Base-by-base conservation (phyloP, 2,329 filamentous ascomycete genomes). In the Sclerotinia minor region DNA sequence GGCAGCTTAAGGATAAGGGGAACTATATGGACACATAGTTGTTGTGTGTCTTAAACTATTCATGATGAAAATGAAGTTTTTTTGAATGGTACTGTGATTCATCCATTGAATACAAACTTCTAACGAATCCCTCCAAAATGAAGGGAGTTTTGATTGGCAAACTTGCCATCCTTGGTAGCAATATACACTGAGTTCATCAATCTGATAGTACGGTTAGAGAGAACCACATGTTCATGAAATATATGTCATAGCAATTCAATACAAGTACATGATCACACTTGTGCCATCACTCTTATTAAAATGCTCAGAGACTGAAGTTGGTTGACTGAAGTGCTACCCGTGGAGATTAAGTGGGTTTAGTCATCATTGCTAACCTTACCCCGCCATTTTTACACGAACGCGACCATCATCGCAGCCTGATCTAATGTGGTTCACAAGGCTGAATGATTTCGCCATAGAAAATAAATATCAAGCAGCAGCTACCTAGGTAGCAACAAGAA, bases 391-490 rank as follows among this genome's bases (percentile, higher is more conserved):
- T 44, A 65, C 63, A 52, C 41, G 41, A 35, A 21, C 32, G 64
- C 32, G 21, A 41, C 61, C 68, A 70, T 72, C 60, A 69, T 66
- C 68, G 68, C 72, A 71, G 69, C 70, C 67, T 69, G 70, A 53
- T 61, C 71, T 32, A 26, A 59, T 9, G 29, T 38, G 29, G 15
- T 29, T 26, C 47, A 50, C 64, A 67, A 67, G 65, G 65, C 65
- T 67, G 65, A 64, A 45, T 35, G 24, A 52, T 32, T 41, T 55
- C 38, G 61, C 5, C 57, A 44, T 6, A 26, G 13, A 32, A n/a
- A 41, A 41, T 41, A 41, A 41, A 59, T 38, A 66, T 44, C 13
- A 32, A 64, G 17, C n/a, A 66, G 45, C 61, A 61, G n/a, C 26
- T 15, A n/a, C n/a, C n/a, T n/a, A n/a, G n/a, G n/a, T 44, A 57